Evolutionary conservation across 345 rosid species (phyloP).

Genomic region (Alliaria petiolata): DNA sequence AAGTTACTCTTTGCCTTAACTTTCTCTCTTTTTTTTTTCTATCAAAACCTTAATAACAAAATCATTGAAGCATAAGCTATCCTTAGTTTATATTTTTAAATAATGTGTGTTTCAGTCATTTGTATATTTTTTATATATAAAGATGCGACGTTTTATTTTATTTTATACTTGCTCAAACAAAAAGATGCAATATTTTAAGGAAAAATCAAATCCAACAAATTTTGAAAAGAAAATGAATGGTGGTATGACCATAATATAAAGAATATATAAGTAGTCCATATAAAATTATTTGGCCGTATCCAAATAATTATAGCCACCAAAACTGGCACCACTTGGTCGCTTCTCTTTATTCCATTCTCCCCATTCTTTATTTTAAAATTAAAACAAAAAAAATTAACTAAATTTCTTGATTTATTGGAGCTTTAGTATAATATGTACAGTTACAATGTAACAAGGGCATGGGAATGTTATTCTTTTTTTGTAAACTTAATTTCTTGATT

Average conservation of each 20-base stretch:
- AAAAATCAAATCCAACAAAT: slow-evolving; percentile 12
- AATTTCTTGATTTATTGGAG: neutral
- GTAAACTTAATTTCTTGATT: too few species aligned
- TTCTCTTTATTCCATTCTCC: slow-evolving; percentile 39
- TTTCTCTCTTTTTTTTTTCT: neutral
- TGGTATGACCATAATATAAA: slow-evolving; percentile 24
- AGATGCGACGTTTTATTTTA: too few species aligned
- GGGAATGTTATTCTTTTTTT: too few species aligned
- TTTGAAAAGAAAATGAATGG: slow-evolving; percentile 14
- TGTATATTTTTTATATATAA: neutral
- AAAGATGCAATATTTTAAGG: slow-evolving; percentile 22
- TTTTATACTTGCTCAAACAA: too few species aligned
- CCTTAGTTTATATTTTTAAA: neutral
- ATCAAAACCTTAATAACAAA: neutral
- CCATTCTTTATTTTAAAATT: neutral
- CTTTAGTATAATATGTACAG: neutral
- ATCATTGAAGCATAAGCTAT: neutral
- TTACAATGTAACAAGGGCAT: neutral
- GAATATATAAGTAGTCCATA: neutral
- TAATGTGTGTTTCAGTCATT: neutral
- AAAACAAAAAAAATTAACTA: neutral
- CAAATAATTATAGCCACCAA: slow-evolving; percentile 41
- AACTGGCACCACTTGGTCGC: slow-evolving; percentile 26
- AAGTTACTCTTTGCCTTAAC: neutral
- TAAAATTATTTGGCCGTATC: neutral